phyloP scores from a whole-genome alignment of 768 basidiomycete genomes.

The Galerina sulciceps region DNA sequence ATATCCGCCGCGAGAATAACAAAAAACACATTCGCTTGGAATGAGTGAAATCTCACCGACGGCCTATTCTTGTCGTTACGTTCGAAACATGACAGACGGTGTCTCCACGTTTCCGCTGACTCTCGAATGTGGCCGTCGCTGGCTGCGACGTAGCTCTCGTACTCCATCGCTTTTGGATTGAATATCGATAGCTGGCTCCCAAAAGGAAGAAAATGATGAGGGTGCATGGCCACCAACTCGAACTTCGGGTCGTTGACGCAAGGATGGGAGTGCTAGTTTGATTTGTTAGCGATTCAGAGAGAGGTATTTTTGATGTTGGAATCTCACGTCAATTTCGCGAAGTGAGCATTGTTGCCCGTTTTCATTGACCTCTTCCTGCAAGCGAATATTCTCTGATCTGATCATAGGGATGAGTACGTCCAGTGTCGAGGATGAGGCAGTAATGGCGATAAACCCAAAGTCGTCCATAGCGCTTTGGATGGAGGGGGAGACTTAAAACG shows the following conservation, averaged over 20 bases:
- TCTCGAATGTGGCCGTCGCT: slow-evolving; percentile 15
- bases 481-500: neutral
- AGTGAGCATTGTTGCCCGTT: neutral
- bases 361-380: neutral
- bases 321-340: neutral
- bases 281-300: no score
- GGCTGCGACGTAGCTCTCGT: slow-evolving; percentile 12
- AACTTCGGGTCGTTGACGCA: slow-evolving; percentile 17
- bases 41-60: neutral
- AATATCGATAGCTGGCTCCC: slow-evolving; percentile 19
- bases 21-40: neutral
- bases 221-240: slow-evolving; percentile 22
- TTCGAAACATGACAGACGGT: neutral
- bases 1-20: neutral
- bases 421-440: neutral
- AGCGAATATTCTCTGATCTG: neutral
- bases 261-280: slow-evolving; percentile 13
- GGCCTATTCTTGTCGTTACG: neutral
- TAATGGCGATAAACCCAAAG: neutral
- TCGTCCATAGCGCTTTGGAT: neutral
- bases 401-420: neutral
- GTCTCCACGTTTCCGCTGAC: neutral
- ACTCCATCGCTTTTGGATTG: neutral
- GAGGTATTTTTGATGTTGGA: no score
- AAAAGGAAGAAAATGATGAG: slow-evolving; percentile 23